A percentile compares a stretch with the other conserved stretches of the same genome.
Conservation (phyloP, 257 asterid species). For the Nemophila menziesii region DNA sequence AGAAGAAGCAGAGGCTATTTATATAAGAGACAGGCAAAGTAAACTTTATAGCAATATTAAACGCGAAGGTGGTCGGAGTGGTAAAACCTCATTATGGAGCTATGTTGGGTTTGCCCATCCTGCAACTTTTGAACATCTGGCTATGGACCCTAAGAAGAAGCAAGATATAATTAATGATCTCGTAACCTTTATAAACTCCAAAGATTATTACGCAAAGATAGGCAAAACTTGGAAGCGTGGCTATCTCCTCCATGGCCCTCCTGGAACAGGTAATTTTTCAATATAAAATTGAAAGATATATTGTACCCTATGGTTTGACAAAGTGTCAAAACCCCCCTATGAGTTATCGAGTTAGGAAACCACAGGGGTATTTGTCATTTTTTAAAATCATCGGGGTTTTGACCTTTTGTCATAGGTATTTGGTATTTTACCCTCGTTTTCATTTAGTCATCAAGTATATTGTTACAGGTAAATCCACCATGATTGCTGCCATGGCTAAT, state of each 20-base stretch:
- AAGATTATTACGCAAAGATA: constrained; percentile 39
- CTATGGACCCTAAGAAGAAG: constrained; percentile 40
- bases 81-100: constrained; percentile 34
- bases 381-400: no score
- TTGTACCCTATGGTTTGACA: no score
- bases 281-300: no score
- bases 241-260: constrained; percentile 17
- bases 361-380: no score
- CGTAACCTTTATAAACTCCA: no score
- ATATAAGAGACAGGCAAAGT: constrained; percentile 26
- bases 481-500: constrained; percentile 15
- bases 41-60: constrained; percentile 23
- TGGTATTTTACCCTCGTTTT: no score
- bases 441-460: no score
- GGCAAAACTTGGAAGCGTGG: constrained; percentile 66
- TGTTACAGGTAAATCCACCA: constrained; percentile 18
- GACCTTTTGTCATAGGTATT: no score
- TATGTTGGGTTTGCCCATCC: constrained; percentile 45
- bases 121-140: constrained; percentile 29
- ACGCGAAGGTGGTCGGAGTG: no score
- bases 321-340: no score
- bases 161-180: constrained; percentile 28
- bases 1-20: constrained; percentile 37
- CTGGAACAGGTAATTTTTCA: constrained; percentile 18
- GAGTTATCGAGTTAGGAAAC: no score